Evolutionary conservation across 768 basidiomycete genomes (phyloP).

Genomic region (Coprinopsis marcescibilis): DNA sequence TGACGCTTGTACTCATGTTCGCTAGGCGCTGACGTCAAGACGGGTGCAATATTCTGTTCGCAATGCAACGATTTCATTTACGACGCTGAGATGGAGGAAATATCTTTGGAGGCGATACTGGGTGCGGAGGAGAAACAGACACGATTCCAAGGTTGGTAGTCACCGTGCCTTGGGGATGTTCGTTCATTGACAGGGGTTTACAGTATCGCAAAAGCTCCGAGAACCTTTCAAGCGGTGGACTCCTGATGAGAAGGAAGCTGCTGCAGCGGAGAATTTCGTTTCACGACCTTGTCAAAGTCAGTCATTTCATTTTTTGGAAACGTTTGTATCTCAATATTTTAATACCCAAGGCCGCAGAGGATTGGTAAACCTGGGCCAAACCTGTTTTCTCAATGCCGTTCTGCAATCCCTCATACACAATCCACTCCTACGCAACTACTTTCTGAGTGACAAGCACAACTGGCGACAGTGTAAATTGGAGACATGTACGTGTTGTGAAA

Average conservation of each 20-base stretch:
- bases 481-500: constrained; percentile 87
- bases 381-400: constrained; percentile 91
- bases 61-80: constrained; percentile 75
- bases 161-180: constrained; percentile 1
- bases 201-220: constrained; percentile 32
- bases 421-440: constrained; percentile 83
- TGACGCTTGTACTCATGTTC: constrained; percentile 1
- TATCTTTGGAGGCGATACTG: constrained; percentile 39
- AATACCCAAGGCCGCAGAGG: constrained; percentile 89
- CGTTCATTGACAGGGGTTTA: not conserved
- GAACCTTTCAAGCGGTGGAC: constrained; percentile 34
- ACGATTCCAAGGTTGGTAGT: constrained; percentile 47
- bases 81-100: constrained; percentile 43
- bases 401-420: constrained; percentile 88
- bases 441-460: constrained; percentile 89
- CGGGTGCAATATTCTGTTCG: constrained; percentile 70
- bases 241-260: constrained; percentile 31
- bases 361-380: constrained; percentile 83
- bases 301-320: constrained; percentile 6
- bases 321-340: no score
- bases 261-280: constrained; percentile 43
- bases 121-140: constrained; percentile 56
- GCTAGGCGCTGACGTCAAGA: constrained; percentile 66
- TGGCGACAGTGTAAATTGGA: constrained; percentile 57
- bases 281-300: constrained; percentile 72